Conservation (phyloP, 345 rosid genomes). For the Acer campestre region DNA sequence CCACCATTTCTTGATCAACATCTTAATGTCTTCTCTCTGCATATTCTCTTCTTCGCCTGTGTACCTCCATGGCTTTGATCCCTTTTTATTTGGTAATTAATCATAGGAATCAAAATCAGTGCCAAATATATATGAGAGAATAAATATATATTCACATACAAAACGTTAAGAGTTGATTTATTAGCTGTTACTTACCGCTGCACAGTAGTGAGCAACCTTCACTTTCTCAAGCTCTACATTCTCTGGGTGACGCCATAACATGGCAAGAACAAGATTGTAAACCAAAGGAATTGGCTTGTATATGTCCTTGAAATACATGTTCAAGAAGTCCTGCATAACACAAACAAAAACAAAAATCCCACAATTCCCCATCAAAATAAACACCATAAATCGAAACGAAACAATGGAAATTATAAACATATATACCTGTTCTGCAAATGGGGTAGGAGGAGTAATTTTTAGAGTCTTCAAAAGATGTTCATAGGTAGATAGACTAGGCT, state of each 20-base stretch:
- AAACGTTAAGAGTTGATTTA: too few species aligned
- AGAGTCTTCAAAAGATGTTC: slow-evolving; percentile 46
- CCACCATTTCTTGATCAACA: slow-evolving; percentile 79
- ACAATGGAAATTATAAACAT: not conserved
- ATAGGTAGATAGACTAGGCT: slow-evolving; percentile 61
- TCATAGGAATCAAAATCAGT: not conserved
- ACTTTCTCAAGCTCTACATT: slow-evolving; percentile 71
- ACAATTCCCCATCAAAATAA: not conserved
- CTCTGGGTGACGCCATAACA: slow-evolving; percentile 97
- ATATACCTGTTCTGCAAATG: slow-evolving; percentile 88
- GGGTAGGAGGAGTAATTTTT: slow-evolving; percentile 55
- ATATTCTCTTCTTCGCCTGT: slow-evolving; percentile 79
- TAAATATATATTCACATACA: not conserved
- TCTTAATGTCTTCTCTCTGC: slow-evolving; percentile 80
- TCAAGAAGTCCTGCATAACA: slow-evolving; percentile 63
- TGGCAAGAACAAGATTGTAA: slow-evolving; percentile 81
- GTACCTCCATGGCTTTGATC: slow-evolving; percentile 96
- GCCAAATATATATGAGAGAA: too few species aligned
- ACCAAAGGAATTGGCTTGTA: slow-evolving; percentile 66
- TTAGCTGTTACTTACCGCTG: slow-evolving; percentile 50
- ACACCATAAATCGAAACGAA: not conserved
- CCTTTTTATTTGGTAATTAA: slow-evolving; percentile 34
- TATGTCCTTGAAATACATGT: slow-evolving; percentile 68
- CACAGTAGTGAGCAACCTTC: slow-evolving; percentile 87
- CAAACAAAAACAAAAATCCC: not conserved